These are phyloP conservation scores for Microcyclosporella mali DNA, from an alignment of 2,329 filamentous ascomycete genomes.

Conservation along the genomic window DNA sequence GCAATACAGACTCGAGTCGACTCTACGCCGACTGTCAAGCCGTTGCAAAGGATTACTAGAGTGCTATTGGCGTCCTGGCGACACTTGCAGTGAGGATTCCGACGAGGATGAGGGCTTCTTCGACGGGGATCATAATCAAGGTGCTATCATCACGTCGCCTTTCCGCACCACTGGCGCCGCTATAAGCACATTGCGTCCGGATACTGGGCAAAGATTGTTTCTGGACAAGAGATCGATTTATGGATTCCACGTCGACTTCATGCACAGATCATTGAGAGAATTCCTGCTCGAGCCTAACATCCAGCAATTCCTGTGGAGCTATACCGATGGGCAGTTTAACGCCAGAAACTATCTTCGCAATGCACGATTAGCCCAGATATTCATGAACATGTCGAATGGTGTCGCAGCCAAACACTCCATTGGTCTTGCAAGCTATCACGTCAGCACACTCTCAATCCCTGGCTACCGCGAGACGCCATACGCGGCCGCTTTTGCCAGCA, in stretches of 20 bases:
- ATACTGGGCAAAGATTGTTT: background rate
- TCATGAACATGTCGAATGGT: background rate
- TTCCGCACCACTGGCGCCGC: background rate
- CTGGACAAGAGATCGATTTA: constrained; percentile 1
- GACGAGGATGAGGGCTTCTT: background rate
- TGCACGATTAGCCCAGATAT: constrained; percentile 2
- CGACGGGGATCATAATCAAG: background rate
- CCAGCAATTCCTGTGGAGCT: constrained; percentile 1
- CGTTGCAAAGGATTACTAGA: constrained; percentile 11
- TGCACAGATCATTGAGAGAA: constrained; percentile 8
- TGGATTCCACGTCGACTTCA: constrained; percentile 7
- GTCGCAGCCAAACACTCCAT: background rate
- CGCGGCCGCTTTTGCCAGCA: too few relatives aligned
- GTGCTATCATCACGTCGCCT: background rate
- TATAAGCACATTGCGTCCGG: background rate
- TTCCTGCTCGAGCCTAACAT: constrained; percentile 3
- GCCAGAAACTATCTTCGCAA: constrained; percentile 9
- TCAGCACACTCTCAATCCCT: constrained; percentile 7
- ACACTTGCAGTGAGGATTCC: background rate
- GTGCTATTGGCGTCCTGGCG: constrained; percentile 2
- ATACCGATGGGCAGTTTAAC: constrained; percentile 1
- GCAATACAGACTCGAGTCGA: constrained; percentile 3
- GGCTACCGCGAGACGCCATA: background rate
- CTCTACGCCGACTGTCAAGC: constrained; percentile 5
- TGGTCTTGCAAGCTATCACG: constrained; percentile 7